Percentiles rank a stretch among this genome's conserved stretches.
phyloP scores from a whole-genome alignment of 2,329 filamentous ascomycete species.

The Niveomyces coronatus region DNA sequence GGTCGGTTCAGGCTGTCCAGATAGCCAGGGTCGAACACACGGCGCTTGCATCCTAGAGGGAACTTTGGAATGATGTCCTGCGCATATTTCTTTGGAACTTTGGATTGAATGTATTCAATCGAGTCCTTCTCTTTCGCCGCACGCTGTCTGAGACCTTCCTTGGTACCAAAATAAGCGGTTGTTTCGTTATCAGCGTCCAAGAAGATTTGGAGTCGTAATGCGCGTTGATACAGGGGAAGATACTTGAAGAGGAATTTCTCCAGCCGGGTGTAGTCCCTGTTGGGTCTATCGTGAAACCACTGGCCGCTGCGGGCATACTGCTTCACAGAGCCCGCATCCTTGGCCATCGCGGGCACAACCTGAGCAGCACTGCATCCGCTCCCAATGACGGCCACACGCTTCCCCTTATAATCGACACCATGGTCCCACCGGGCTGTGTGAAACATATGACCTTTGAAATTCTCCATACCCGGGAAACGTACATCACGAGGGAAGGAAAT shows the following conservation, averaged over 20 bases:
- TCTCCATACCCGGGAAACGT: slow-evolving; percentile 20
- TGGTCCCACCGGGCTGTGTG: slow-evolving; percentile 27
- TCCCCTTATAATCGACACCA: slow-evolving; percentile 16
- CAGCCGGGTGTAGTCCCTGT: slow-evolving; percentile 14
- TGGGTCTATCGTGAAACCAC: slow-evolving; percentile 16
- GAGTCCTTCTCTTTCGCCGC: slow-evolving; percentile 12
- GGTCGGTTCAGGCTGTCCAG: slow-evolving; percentile 20
- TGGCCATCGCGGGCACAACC: slow-evolving; percentile 23
- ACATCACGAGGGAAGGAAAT: slow-evolving; percentile 18
- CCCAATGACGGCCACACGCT: slow-evolving; percentile 26
- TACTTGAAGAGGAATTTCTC: slow-evolving; percentile 18
- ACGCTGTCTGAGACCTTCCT: slow-evolving; percentile 11
- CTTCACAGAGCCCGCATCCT: slow-evolving; percentile 12
- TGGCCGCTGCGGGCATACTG: slow-evolving; percentile 14
- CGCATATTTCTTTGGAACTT: slow-evolving; percentile 19
- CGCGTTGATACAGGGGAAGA: slow-evolving; percentile 14
- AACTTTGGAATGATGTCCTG: slow-evolving; percentile 22
- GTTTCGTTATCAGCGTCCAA: slow-evolving; percentile 14
- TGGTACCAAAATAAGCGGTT: slow-evolving; percentile 10
- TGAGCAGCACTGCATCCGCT: slow-evolving; percentile 27
- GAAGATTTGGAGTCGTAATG: slow-evolving; percentile 15
- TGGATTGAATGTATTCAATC: slow-evolving; percentile 17
- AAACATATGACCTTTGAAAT: slow-evolving; percentile 24
- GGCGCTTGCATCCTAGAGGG: slow-evolving; percentile 25
- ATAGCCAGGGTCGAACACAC: slow-evolving; percentile 25